Conservation (phyloP, 805 yeast genomes). For the Cyberlindnera misumaiensis region DNA sequence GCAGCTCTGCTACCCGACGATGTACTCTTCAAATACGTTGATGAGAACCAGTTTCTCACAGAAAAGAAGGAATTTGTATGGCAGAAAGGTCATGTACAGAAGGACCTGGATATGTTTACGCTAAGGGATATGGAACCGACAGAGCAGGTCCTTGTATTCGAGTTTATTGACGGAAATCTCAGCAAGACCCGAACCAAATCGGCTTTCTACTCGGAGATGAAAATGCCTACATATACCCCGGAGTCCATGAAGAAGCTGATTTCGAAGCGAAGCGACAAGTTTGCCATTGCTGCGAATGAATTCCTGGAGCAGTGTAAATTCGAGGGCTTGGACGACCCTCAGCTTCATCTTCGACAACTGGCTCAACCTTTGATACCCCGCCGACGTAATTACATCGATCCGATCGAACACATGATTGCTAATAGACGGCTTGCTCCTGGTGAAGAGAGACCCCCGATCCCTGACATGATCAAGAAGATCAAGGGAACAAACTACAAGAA, state of each 20-base stretch:
- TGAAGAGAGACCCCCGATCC: slow-evolving; percentile 36
- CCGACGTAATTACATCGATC: slow-evolving; percentile 46
- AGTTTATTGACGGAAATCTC: slow-evolving; percentile 63
- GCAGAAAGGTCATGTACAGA: slow-evolving; percentile 46
- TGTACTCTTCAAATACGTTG: slow-evolving; percentile 66
- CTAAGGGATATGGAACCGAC: slow-evolving; percentile 33
- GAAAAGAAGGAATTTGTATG: slow-evolving; percentile 32
- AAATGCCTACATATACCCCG: slow-evolving; percentile 43
- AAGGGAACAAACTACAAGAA: slow-evolving; percentile 48
- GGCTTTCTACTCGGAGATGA: slow-evolving; percentile 37
- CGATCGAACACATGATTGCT: slow-evolving; percentile 50
- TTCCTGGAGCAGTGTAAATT: slow-evolving; percentile 30
- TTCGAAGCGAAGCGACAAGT: slow-evolving; percentile 46
- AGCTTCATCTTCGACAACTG: slow-evolving; percentile 29
- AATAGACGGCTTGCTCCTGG: slow-evolving; percentile 20
- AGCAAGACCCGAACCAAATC: slow-evolving; percentile 41
- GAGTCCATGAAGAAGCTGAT: slow-evolving; percentile 58
- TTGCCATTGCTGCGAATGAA: slow-evolving; percentile 32
- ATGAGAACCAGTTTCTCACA: slow-evolving; percentile 55
- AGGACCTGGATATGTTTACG: slow-evolving; percentile 45
- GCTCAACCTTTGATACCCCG: slow-evolving; percentile 40
- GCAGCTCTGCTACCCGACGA: slow-evolving; percentile 60
- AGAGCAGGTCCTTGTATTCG: slow-evolving; percentile 61
- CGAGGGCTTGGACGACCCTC: slow-evolving; percentile 31
- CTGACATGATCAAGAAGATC: slow-evolving; percentile 43